Evolutionary conservation across 2,329 filamentous ascomycete genomes (phyloP), one percentile per base, ranked within the genome.

Genomic region (Grosmannia serpens): DNA sequence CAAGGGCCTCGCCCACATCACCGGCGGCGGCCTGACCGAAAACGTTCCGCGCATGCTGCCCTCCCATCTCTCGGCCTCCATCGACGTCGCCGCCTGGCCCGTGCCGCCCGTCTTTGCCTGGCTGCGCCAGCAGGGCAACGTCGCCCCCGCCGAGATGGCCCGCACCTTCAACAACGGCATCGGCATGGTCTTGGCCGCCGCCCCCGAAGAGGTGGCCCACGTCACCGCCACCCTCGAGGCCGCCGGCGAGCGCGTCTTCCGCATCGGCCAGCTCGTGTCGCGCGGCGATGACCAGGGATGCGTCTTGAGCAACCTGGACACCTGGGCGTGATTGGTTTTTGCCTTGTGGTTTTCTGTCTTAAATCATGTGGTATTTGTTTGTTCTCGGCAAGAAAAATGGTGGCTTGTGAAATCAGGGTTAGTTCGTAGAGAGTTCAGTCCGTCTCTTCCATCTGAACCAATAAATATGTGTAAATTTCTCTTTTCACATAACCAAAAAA

Each of bases 1-100:
- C 71, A 95, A 96, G 75, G 94, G 94, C 57, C 87, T 97, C 71
- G 88, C 94, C 13, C 94, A 99, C 74, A 97, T 99, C 74, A 99
- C 94, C 0, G 94, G 94, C 55, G 94, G 94, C 61, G 94, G 94
- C 13, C 81, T 99, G 24, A 78, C 87, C 22, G 94, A 99, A 74
- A 99, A 99, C 71, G 87, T 99, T 29, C 94, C 94, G 33, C 86
- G 94, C 63, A 95, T 95, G 88, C 79, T 99, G 22, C 94, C 94
- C 1, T 72, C 80, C 38, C 77, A 85, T 52, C 82, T 99, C 7
- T 82, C 87, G 1, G 92, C 91, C 2, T 83, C 90, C 69, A 84
- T 99, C 58, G 87, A 96, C 66, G 87, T 88, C 53, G 75, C 77
- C 49, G 74, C 81, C 1, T 99, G 91, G 90, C 71, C 83, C 29